Percentiles rank a stretch among this genome's conserved stretches.
phyloP scores from a whole-genome alignment of 2,329 filamentous ascomycete species.

The Aspergillus pseudotamarii region DNA sequence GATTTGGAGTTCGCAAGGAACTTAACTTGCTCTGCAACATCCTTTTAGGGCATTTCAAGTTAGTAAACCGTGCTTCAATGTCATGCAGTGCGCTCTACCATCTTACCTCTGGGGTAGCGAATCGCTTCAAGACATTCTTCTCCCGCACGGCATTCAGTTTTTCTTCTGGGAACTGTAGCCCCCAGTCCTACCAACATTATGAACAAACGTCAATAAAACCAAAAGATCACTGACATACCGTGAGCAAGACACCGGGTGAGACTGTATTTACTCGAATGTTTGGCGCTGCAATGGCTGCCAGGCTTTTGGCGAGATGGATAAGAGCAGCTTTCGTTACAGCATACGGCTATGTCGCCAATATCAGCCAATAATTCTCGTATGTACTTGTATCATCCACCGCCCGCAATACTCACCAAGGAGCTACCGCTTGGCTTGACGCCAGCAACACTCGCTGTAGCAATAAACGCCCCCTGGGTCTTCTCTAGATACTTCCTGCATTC shows the following conservation, averaged over 20 bases:
- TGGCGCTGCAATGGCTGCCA: not conserved
- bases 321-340: not conserved
- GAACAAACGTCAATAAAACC: not conserved
- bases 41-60: not conserved
- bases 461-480: constrained; percentile 61
- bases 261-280: not conserved
- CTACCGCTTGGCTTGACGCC: constrained; percentile 67
- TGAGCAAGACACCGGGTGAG: not conserved
- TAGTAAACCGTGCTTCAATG: not conserved
- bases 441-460: constrained; percentile 66
- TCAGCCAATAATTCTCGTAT: not conserved
- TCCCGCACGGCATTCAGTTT: not conserved
- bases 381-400: not conserved
- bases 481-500: constrained; percentile 59
- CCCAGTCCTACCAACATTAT: not conserved
- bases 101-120: not conserved
- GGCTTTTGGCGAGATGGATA: not conserved
- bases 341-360: not conserved
- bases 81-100: not conserved
- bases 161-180: not conserved
- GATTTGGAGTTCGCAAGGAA: not conserved
- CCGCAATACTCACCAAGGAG: constrained; percentile 43
- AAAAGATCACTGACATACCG: not conserved
- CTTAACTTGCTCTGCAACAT: not conserved
- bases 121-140: not conserved